Conservation (phyloP, 1,284 basidiomycete species). For the Cutaneotrichosporon mucoides region DNA sequence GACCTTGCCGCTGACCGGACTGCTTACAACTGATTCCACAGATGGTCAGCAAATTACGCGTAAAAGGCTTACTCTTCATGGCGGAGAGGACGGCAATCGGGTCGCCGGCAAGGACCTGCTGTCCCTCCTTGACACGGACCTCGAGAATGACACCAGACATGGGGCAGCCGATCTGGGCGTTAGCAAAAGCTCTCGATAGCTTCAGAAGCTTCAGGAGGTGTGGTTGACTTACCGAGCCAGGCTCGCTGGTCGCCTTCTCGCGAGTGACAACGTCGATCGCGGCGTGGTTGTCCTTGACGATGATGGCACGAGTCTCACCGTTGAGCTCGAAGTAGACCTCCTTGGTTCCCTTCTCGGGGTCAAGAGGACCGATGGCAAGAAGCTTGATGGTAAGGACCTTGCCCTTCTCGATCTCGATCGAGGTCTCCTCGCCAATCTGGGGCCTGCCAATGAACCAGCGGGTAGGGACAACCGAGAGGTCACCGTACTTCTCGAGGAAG, state of each 20-base stretch:
- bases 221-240: constrained; percentile 59
- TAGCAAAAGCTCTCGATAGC: too few species aligned
- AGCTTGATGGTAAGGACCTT: constrained; percentile 96
- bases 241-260: constrained; percentile 88
- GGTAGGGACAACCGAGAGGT: constrained; percentile 92
- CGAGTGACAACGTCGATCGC: constrained; percentile 88
- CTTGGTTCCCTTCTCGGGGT: constrained; percentile 83
- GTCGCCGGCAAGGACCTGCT: constrained; percentile 96
- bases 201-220: too few species aligned
- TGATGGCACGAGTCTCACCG: constrained; percentile 81
- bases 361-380: constrained; percentile 89
- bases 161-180: constrained; percentile 68
- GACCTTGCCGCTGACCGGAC: too few species aligned
- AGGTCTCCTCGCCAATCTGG: constrained; percentile 88
- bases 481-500: constrained; percentile 93
- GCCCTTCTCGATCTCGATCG: constrained; percentile 93
- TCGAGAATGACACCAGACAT: constrained; percentile 87
- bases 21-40: too few species aligned
- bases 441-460: constrained; percentile 96
- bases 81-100: constrained; percentile 64
- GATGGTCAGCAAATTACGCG: too few species aligned
- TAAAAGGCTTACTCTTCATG: constrained; percentile 60
- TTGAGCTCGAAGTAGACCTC: constrained; percentile 98
- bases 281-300: constrained; percentile 92
- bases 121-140: constrained; percentile 93